Base-by-base conservation (phyloP, 805 yeast genomes). In the Saturnispora sanitii region DNA sequence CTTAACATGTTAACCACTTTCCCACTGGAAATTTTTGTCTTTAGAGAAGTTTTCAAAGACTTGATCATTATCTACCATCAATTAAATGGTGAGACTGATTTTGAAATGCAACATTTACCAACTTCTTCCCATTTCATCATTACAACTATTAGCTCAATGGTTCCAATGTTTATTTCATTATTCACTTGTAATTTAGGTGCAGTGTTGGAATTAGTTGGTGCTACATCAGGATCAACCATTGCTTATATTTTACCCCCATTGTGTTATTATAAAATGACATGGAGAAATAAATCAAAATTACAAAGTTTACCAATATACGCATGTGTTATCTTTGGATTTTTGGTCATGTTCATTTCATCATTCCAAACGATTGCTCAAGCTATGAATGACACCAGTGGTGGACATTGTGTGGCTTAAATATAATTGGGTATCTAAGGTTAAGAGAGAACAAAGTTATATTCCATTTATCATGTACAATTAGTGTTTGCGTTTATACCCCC, bases 171-270 rank as follows among this genome's bases (percentile, higher is more conserved):
- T 0, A 78, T 86, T 2, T 71, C 96, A 0, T 63, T 90, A 25
- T 61, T 77, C 43, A 85, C 96, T 0, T 88, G 96, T 54, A 85
- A 87, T 49, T 66, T 88, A 42, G 97, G 97, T 1, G 82, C 92
- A 11, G 79, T 90, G 22, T 66, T 88, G 31, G 96, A 90, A 55
- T 67, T 88, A 3, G 87, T 86, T 25, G 97, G 97, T 2, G 88
- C 96, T 0, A 82, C 95, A 0, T 82, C 95, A 0, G 96, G 96
- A 0, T 85, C 94, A 16, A 66, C 83, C 29, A 79, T 90, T 81
- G 96, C 97, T 0, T 88, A 84, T 56, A 85, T 88, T 18, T 63
- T 88, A 15, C 97, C 97, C 0, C 95, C 96, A 3, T 57, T 80
- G 56, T 88, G 96, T 51, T 82, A 71, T 51, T 58, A 86, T 45